Percentiles rank a stretch among this genome's conserved stretches.
Conservation (phyloP, 139 green algal genomes). For the Coccomyxa sp. region DNA sequence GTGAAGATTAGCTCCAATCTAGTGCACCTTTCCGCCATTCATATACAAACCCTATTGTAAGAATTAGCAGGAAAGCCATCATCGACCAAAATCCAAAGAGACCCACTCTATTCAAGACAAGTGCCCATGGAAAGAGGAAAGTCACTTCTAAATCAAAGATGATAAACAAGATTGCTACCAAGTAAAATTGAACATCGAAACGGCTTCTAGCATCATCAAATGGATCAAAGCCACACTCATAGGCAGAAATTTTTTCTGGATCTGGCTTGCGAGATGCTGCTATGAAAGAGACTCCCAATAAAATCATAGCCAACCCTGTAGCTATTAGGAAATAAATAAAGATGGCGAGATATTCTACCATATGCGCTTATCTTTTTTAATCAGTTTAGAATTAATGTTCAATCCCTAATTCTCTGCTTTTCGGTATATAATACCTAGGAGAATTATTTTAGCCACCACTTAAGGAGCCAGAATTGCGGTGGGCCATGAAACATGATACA, state of each 20-base stretch:
- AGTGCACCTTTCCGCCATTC: constrained; percentile 51
- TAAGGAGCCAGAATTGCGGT: no score
- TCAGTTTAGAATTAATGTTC: constrained; percentile 3
- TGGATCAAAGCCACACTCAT: constrained; percentile 54
- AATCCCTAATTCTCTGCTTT: background rate
- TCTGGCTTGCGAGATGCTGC: constrained; percentile 50
- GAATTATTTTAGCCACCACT: no score
- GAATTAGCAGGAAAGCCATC: constrained; percentile 44
- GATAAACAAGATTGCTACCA: constrained; percentile 60
- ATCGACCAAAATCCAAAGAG: constrained; percentile 51
- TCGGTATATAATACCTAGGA: no score
- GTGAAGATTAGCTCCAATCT: constrained; percentile 40
- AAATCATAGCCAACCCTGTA: constrained; percentile 35
- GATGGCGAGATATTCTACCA: constrained; percentile 48
- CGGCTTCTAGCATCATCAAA: constrained; percentile 54
- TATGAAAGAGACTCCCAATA: constrained; percentile 53
- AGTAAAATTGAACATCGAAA: constrained; percentile 64
- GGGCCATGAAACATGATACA: no score
- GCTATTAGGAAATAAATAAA: constrained; percentile 55
- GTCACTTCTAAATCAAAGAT: constrained; percentile 54
- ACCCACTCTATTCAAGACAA: constrained; percentile 38
- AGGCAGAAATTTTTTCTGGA: constrained; percentile 55
- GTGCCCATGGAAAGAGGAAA: constrained; percentile 47
- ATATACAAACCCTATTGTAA: constrained; percentile 53
- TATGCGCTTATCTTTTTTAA: constrained; percentile 18